Evolutionary conservation across 495 filamentous ascomycete species (phyloP).

Genomic region (Penicillium silybi): DNA sequence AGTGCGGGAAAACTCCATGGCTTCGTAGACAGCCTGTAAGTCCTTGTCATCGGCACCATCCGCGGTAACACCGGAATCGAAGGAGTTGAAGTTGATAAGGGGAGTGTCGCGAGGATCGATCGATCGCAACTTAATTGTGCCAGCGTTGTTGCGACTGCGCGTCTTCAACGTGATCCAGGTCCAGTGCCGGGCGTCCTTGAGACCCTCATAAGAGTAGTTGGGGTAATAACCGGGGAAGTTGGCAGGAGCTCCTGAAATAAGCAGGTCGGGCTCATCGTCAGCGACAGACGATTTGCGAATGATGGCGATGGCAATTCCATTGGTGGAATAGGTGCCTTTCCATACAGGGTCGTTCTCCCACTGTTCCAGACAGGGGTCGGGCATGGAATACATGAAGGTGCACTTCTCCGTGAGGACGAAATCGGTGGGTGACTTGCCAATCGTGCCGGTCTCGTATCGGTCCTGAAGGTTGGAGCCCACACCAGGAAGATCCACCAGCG

Average conservation of each 20-base stretch:
- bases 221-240: conserved; percentile 42
- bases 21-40: conserved; percentile 47
- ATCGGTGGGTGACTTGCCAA: conserved; percentile 41
- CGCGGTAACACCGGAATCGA: conserved; percentile 34
- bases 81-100: conserved; percentile 56
- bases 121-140: conserved; percentile 44
- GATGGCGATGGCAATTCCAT: conserved; percentile 45
- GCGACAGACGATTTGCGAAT: conserved; percentile 37
- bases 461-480: conserved; percentile 68
- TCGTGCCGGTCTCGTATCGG: conserved; percentile 53
- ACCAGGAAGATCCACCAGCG: conserved; percentile 54
- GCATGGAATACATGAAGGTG: conserved; percentile 37
- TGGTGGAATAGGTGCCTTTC: conserved; percentile 46
- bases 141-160: conserved; percentile 47
- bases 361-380: conserved; percentile 47
- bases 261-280: conserved; percentile 42
- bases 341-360: conserved; percentile 36
- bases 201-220: conserved; percentile 30
- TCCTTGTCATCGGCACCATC: conserved; percentile 38
- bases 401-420: conserved; percentile 47
- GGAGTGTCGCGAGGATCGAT: conserved; percentile 50
- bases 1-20: conserved; percentile 39
- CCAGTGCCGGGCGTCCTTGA: conserved; percentile 28
- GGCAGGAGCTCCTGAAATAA: conserved; percentile 48
- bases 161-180: conserved; percentile 51